Evolutionary conservation across 2,329 filamentous ascomycete species (phyloP), one percentile per base, ranked within the genome.

Genomic region (Tolypocladium tropicale): DNA sequence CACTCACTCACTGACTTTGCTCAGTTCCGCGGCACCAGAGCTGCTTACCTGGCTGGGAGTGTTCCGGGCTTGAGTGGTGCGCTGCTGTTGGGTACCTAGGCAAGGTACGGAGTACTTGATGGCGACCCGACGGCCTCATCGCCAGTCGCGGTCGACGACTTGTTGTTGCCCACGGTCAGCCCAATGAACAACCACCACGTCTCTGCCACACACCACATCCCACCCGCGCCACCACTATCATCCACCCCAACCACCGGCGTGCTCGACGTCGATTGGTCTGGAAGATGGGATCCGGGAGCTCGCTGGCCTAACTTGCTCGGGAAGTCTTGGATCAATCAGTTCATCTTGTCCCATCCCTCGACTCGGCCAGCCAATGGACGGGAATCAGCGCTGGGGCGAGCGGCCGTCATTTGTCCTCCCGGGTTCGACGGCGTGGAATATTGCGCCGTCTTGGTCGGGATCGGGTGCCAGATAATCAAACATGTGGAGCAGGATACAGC

Each of bases 181-280:
- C 68, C 68, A 70, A 70, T 70, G 63, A 70, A 61, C 59, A 64
- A 56, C 58, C 59, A 69, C 67, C 68, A 70, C 68, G 68, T 70
- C 68, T 70, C 61, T 64, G 59, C 64, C 65, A 66, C 67, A 70
- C 61, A 64, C 60, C 58, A 53, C 56, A 58, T 39, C 51, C 46
- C 56, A 56, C 53, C 58, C 53, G 56, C 57, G 54, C 66, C 65
- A 67, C 62, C 60, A 60, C 60, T 56, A 59, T 58, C 57, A 58
- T 12, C 64, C 57, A 39, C 55, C 48, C 51, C 37, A 63, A 56
- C 56, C 55, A 60, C 57, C 56, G 56, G 52, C 59, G 50, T 58
- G 28, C 55, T 53, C 36, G 52, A 37, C 34, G 52, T 39, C 53
- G n/a, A 58, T 60, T 61, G 57, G 58, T 33, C 53, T 57, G 50